Base-by-base conservation (phyloP, 2,329 filamentous ascomycete genomes). In the Pseudocercospora eumusae region DNA sequence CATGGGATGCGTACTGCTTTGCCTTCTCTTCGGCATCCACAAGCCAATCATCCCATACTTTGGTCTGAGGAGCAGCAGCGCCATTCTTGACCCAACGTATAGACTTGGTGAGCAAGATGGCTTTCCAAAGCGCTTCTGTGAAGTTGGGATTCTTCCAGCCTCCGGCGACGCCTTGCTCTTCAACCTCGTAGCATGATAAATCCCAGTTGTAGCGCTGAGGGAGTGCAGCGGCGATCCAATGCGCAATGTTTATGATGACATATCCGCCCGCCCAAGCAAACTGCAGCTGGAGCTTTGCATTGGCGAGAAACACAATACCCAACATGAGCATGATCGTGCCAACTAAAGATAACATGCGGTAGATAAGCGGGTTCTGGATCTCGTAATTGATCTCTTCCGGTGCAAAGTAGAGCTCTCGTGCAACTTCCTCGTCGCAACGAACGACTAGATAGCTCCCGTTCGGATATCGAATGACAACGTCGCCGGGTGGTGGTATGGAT, bases 251-350 rank as follows among this genome's bases (percentile, higher is more conserved):
- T 40, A 82, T 77, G 11, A 82, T 68, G 73, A 83, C 79, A 67
- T 81, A 83, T 0, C 79, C 76, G 1, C 73, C 80, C 0, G 79
- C 81, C 77, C 81, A 83, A 1, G 76, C 79, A 33, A 81, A 76
- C 64, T 83, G 81, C 0, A 78, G 71, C 45, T 79, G 73, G 10
- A 81, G 77, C 23, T 76, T 76, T 2, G 81, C 77, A 59, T 83
- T 83, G 64, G 79, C 81, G 2, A 83, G 76, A 45, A 75, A 77
- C 45, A 83, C 80, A 65, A 83, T 80, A 11, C 81, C 81, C 40
- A 80, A 75, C 81, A 83, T 83, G 54, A 83, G 77, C 71, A 83
- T 75, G 50, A 82, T 71, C 5, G 81, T 83, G 63, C 80, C 81
- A 2, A 81, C 66, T 21, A 83, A 70, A n/a, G 80, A 80, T 11